A percentile compares a stretch with the other conserved stretches of the same genome.
Conservation (phyloP, 2,329 filamentous ascomycete genomes). For the Fusarium sp. region DNA sequence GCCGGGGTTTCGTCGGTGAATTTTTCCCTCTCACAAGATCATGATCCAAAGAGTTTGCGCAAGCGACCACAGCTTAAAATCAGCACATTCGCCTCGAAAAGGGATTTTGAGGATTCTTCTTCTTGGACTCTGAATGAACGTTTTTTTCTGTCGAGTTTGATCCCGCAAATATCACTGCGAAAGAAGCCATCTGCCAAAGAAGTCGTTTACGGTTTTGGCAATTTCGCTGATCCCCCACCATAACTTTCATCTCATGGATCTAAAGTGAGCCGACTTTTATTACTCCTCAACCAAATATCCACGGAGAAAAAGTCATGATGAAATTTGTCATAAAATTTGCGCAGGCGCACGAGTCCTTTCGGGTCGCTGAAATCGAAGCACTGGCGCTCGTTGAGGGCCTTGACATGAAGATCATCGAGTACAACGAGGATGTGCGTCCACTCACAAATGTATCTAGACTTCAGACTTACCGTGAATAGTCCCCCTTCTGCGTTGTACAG, state of each 20-base stretch:
- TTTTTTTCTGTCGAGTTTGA: not conserved
- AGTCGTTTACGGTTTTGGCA: not conserved
- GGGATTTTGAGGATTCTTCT: not conserved
- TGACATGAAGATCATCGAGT: slow-evolving; percentile 78
- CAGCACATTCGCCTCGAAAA: slow-evolving; percentile 2
- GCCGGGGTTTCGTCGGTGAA: slow-evolving; percentile 47
- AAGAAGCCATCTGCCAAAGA: not conserved
- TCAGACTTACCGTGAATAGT: slow-evolving; percentile 63
- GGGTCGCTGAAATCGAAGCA: slow-evolving; percentile 84
- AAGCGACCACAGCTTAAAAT: slow-evolving; percentile 15
- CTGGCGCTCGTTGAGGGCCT: slow-evolving; percentile 78
- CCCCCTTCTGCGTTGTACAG: slow-evolving; percentile 85
- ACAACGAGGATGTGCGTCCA: slow-evolving; percentile 76
- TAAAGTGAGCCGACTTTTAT: slow-evolving; percentile 8
- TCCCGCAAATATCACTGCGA: not conserved
- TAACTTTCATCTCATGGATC: slow-evolving; percentile 10
- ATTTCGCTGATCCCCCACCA: slow-evolving; percentile 23
- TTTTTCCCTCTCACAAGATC: slow-evolving; percentile 26
- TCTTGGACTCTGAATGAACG: not conserved
- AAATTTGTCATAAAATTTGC: slow-evolving; percentile 91
- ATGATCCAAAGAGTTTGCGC: slow-evolving; percentile 71
- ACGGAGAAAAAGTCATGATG: slow-evolving; percentile 54
- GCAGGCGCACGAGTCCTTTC: slow-evolving; percentile 92
- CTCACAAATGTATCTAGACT: slow-evolving; percentile 17
- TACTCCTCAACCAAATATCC: not conserved